Base-by-base conservation (phyloP, 2,329 filamentous ascomycete species). In the Ophiostoma quercus region DNA sequence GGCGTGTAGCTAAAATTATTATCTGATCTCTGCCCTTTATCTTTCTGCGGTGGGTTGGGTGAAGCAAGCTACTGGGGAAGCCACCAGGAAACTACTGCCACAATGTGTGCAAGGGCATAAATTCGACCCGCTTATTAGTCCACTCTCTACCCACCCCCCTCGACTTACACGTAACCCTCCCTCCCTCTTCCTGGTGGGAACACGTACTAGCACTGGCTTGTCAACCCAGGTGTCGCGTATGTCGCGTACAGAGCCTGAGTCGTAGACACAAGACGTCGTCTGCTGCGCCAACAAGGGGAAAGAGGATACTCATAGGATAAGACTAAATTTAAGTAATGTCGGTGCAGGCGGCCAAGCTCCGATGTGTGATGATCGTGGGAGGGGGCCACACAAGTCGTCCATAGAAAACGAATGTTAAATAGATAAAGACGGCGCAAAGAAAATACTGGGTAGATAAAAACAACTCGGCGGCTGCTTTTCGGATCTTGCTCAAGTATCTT, bases 301-400 rank as follows among this genome's bases (percentile, higher is more conserved):
- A 63, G 57, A 32, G 25, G 60, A 37, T 34, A 63, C 14, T 32
- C 25, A 2, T 63, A 63, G 25, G 54, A 60, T 60, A 60, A 60
- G n/a, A 60, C n/a, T 60, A 60, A 60, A 60, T 32, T 62, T 60
- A 60, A 60, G 22, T 60, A 60, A 60, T 60, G 54, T 60, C 54
- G 54, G 54, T 29, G 54, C 54, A 57, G 54, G n/a, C n/a, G 12
- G 54, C 54, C 54, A 29, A 29, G 54, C 54, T 60, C 54, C 22
- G 8, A 60, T 60, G 54, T 25, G n/a, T 22, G 54, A 60, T n/a
- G 43, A 47, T 47, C 43, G 43, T 16, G 43, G 43, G 43, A 47
- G 19, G 43, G 43, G 43, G 43, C 16, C 43, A 19, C 16, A 47
- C 43, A 3, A 29, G 54, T 60, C 54, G 54, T 60, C n/a, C 9